Conservation (phyloP, 2,329 filamentous ascomycete species). For the Trichothecium sympodiale region DNA sequence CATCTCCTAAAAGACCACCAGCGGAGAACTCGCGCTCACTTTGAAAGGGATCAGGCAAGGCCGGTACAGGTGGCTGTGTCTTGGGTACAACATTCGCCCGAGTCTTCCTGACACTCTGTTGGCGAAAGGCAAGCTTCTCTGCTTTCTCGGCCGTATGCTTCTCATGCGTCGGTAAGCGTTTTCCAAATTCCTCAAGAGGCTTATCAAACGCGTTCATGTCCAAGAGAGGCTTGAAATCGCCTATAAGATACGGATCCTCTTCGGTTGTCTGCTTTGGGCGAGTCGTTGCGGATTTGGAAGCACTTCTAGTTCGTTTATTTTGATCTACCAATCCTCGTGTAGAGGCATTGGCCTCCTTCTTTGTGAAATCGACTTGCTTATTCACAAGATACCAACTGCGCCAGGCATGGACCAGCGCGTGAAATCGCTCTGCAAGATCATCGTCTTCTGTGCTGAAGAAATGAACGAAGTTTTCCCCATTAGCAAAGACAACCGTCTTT, state of each 20-base stretch:
- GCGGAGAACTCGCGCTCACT: constrained; percentile 33
- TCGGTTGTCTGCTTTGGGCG: constrained; percentile 20
- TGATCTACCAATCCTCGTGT: constrained; percentile 8
- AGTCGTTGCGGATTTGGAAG: constrained; percentile 10
- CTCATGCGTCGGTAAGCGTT: constrained; percentile 22
- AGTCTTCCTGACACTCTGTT: no score
- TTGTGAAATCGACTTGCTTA: constrained; percentile 44
- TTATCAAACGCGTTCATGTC: constrained; percentile 50
- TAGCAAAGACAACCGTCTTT: constrained; percentile 72
- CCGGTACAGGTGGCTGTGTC: constrained; percentile 2
- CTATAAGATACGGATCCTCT: constrained; percentile 50
- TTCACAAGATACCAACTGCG: constrained; percentile 85
- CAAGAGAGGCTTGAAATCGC: constrained; percentile 56
- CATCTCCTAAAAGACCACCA: constrained; percentile 38
- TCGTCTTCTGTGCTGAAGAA: constrained; percentile 79
- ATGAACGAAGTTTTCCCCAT: constrained; percentile 78
- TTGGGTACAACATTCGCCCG: neutral
- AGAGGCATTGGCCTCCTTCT: constrained; percentile 13
- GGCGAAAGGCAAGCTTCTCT: no score
- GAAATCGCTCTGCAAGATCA: constrained; percentile 55
- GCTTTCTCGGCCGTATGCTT: neutral
- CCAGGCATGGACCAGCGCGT: constrained; percentile 65
- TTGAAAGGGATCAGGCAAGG: constrained; percentile 2
- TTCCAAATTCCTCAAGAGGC: constrained; percentile 37
- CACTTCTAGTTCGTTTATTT: constrained; percentile 14